Base-by-base conservation (phyloP, 2,329 filamentous ascomycete genomes). In the Nothophoma quercina region DNA sequence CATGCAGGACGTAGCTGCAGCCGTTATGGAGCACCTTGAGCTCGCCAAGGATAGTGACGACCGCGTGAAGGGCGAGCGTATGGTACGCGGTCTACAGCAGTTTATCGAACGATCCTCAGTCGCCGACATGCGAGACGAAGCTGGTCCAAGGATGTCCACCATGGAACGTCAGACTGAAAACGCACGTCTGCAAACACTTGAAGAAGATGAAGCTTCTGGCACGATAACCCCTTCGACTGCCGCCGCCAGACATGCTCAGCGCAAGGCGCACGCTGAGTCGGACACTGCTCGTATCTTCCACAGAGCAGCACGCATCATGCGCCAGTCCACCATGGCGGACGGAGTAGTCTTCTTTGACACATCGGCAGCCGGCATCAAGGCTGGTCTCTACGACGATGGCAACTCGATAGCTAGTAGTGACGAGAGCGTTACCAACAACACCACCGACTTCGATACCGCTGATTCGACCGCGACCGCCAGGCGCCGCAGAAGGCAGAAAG, bases 261-360 rank as follows among this genome's bases (percentile, higher is more conserved):
- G 58, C 43, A 67, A 64, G 51, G 49, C 46, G 15, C 63, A 69
- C n/a, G 13, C 45, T 19, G 65, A 68, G 22, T 61, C 58, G 5
- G 65, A 64, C 43, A 58, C 55, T 21, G 60, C 58, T 23, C 67
- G 62, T n/a, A 66, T 73, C 28, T 73, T 71, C 34, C 68, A 72
- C 26, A 50, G 70, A n/a, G 71, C 71, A 8, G 70, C 70, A 10
- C 67, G 67, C 15, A 70, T 73, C 22, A 69, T 74, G 32, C 67
- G 69, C 7, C 63, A 73, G 28, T 69, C 64, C 4, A 70, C 63
- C 8, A 59, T 67, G 15, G 60, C 69, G 2, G 70, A 72, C 34
- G 71, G 71, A n/a, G 68, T 70, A 1, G 62, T 71, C 4, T 73
- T 74, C 48, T 73, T 73, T 15, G 70, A 72, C 34, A 69, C 69